These are phyloP conservation scores for Vitis hybrid DNA, from an alignment of 177 flowering plant genomes.

Conservation along the genomic window DNA sequence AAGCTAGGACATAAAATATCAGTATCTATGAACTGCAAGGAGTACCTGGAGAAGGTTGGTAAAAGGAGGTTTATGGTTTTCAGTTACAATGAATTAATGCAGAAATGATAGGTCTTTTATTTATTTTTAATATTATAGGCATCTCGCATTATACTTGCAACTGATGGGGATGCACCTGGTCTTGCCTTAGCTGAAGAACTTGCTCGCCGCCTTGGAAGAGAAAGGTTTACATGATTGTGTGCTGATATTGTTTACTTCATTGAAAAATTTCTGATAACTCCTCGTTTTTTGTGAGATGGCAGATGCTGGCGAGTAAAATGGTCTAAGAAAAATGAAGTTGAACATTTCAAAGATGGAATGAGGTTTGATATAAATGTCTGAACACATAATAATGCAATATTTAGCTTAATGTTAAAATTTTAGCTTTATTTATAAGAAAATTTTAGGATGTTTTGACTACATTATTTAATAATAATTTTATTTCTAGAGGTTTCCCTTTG, in stretches of 20 bases:
- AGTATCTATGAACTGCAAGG: slow-evolving; percentile 87
- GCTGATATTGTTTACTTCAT: neutral
- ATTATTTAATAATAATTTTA: too few species aligned
- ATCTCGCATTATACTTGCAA: slow-evolving; percentile 88
- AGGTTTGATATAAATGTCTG: slow-evolving; percentile 39
- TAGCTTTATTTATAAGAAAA: too few species aligned
- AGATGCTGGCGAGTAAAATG: slow-evolving; percentile 94
- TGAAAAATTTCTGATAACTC: neutral
- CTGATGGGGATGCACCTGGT: slow-evolving; percentile 87
- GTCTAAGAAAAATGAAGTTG: slow-evolving; percentile 64
- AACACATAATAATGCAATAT: too few species aligned
- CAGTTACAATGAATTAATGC: neutral
- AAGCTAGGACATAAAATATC: slow-evolving; percentile 89
- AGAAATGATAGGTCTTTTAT: neutral
- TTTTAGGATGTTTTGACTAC: too few species aligned
- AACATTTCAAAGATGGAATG: slow-evolving; percentile 81
- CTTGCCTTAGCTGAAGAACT: slow-evolving; percentile 96
- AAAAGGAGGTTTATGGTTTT: neutral
- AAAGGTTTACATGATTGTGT: slow-evolving; percentile 47
- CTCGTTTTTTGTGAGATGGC: slow-evolving; percentile 13
- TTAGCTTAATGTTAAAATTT: too few species aligned
- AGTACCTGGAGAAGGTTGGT: slow-evolving; percentile 71
- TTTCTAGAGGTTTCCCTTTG: too few species aligned
- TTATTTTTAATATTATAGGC: slow-evolving; percentile 38
- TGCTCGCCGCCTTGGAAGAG: slow-evolving; percentile 95